These are phyloP conservation scores for Tremellales sp. DNA, from an alignment of 1,284 basidiomycete genomes.

Conservation along the genomic window DNA sequence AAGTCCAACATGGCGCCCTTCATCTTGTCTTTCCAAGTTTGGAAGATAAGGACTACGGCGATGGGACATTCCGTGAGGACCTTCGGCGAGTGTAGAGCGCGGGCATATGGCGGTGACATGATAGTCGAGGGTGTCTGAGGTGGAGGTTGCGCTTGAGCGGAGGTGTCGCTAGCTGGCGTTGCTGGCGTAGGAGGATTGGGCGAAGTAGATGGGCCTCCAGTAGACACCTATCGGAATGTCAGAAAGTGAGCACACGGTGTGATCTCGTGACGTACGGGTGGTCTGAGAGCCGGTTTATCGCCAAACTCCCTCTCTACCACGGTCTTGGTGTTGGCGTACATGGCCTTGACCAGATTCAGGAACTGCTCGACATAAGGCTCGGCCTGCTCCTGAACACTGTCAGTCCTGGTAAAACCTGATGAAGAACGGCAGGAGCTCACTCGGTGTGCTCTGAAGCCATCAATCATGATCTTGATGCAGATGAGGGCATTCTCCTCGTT, in stretches of 20 bases:
- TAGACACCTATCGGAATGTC: no score
- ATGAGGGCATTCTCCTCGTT: conserved; percentile 94
- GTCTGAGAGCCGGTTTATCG: conserved; percentile 17
- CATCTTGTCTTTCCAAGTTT: conserved; percentile 67
- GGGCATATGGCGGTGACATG: conserved; percentile 17
- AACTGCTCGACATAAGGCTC: conserved; percentile 79
- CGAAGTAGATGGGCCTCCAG: neutral
- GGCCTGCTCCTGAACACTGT: conserved; percentile 55
- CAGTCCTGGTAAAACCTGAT: neutral
- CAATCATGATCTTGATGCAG: conserved; percentile 89
- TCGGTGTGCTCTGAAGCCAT: conserved; percentile 53
- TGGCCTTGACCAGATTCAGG: conserved; percentile 66
- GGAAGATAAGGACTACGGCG: conserved; percentile 86
- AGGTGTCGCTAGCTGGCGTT: conserved; percentile 14
- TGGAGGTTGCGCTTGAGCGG: conserved; percentile 14
- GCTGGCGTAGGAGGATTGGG: conserved; percentile 2
- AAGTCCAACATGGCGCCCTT: conserved; percentile 66
- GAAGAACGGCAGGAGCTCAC: conserved; percentile 26
- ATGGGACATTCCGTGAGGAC: conserved; percentile 92
- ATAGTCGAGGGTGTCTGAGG: conserved; percentile 13
- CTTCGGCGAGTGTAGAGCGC: conserved; percentile 77
- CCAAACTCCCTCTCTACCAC: conserved; percentile 73
- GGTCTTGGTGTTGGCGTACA: conserved; percentile 70
- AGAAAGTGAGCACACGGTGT: neutral
- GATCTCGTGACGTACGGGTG: conserved; percentile 18